These are phyloP conservation scores for Apiotrichum porosum DNA, from an alignment of 1,284 basidiomycete species.

Conservation along the genomic window DNA sequence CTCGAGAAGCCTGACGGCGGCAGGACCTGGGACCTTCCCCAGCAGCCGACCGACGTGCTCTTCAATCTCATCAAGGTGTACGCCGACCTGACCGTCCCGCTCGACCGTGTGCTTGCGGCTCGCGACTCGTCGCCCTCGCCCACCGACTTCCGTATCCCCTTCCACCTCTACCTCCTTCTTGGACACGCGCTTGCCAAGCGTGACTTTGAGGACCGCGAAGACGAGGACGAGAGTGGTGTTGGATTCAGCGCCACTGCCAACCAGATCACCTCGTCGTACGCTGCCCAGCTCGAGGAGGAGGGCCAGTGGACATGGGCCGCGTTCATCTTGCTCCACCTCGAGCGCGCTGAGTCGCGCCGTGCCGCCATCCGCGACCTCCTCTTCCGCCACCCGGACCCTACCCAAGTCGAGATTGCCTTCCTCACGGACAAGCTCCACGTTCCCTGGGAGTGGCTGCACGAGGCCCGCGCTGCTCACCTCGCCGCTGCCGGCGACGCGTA, in stretches of 20 bases:
- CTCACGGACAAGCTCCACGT: conserved; percentile 71
- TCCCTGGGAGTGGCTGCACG: conserved; percentile 78
- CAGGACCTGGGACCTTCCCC: conserved; percentile 45
- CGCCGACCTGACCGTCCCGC: conserved; percentile 54
- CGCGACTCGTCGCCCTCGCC: conserved; percentile 71
- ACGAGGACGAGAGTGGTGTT: conserved; percentile 55
- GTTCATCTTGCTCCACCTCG: conserved; percentile 86
- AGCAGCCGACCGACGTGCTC: conserved; percentile 59
- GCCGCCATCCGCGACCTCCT: conserved; percentile 78
- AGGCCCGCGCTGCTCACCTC: conserved; percentile 50
- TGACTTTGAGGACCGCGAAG: conserved; percentile 74
- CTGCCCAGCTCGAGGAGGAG: conserved; percentile 74
- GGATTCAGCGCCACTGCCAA: conserved; percentile 74
- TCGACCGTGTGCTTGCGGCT: conserved; percentile 57
- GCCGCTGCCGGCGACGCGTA: conserved; percentile 57
- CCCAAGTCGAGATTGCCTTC: conserved; percentile 69
- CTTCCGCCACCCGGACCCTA: conserved; percentile 62
- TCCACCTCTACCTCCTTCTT: conserved; percentile 89
- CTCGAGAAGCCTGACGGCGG: conserved; percentile 47
- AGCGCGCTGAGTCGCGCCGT: conserved; percentile 66
- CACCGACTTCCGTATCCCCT: conserved; percentile 75
- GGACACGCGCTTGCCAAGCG: conserved; percentile 74
- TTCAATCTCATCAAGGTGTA: conserved; percentile 77
- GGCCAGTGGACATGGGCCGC: conserved; percentile 80
- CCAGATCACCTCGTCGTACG: conserved; percentile 74